Conservation (phyloP, 306 rosid genomes). For the Medicago truncatula region DNA sequence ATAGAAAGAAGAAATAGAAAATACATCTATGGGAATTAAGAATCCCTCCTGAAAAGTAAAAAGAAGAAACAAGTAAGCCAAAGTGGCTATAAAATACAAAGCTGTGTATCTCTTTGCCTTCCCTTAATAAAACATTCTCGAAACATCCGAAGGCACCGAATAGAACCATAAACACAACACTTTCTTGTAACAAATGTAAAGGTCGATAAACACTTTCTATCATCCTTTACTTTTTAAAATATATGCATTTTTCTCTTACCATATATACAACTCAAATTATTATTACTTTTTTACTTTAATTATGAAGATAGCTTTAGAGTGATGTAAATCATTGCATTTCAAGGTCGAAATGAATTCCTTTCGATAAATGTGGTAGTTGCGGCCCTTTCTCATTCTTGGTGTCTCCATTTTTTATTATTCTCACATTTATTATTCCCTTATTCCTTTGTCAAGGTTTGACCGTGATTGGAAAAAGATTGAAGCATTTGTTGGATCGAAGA, state of each 20-base stretch:
- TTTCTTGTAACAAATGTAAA: slow-evolving; percentile 1
- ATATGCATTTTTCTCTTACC: neutral
- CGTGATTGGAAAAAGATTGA: slow-evolving; percentile 99
- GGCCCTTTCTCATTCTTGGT: neutral
- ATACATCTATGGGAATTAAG: neutral
- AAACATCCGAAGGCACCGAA: neutral
- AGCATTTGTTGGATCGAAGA: slow-evolving; percentile 94
- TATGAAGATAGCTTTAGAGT: slow-evolving; percentile 2
- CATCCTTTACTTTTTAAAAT: neutral
- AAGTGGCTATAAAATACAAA: slow-evolving; percentile 12
- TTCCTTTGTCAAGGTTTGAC: slow-evolving; percentile 70
- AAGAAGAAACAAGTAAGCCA: neutral
- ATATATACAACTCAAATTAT: neutral
- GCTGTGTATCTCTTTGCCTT: slow-evolving; percentile 2
- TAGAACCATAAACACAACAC: neutral
- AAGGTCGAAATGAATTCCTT: slow-evolving; percentile 6
- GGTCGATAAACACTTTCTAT: neutral
- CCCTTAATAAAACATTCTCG: neutral
- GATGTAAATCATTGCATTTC: slow-evolving; percentile 12
- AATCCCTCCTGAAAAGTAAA: neutral
- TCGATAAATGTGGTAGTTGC: neutral
- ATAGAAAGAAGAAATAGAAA: neutral
- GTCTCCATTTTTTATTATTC: slow-evolving; percentile 25
- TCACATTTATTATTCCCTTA: slow-evolving; percentile 27
- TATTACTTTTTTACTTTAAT: too few relatives aligned